These are phyloP conservation scores for Hypoxylon sp. DNA, from an alignment of 2,329 filamentous ascomycete species.

Conservation along the genomic window DNA sequence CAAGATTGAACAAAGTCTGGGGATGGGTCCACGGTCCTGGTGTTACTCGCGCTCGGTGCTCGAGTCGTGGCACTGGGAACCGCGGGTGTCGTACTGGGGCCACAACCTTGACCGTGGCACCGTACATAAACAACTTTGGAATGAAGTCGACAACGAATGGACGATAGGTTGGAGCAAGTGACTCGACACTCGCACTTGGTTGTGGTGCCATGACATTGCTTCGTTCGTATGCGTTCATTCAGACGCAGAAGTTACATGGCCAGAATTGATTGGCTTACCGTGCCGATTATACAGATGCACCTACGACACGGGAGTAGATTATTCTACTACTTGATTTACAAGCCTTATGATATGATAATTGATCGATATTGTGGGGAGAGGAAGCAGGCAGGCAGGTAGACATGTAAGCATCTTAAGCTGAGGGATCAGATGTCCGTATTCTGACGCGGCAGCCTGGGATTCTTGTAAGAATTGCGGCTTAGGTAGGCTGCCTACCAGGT, in stretches of 20 bases:
- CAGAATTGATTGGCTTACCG: slow-evolving; percentile 34
- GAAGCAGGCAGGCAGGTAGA: slow-evolving; percentile 18
- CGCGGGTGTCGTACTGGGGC: slow-evolving; percentile 35
- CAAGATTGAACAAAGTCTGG: slow-evolving; percentile 44
- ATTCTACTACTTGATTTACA: slow-evolving; percentile 23
- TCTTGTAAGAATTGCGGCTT: slow-evolving; percentile 36
- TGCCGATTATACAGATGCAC: slow-evolving; percentile 32
- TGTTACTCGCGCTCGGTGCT: slow-evolving; percentile 33
- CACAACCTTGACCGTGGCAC: slow-evolving; percentile 30
- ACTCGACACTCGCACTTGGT: slow-evolving; percentile 26
- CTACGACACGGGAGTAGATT: slow-evolving; percentile 21
- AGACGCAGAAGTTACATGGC: slow-evolving; percentile 44
- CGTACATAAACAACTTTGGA: slow-evolving; percentile 19
- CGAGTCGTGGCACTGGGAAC: slow-evolving; percentile 38
- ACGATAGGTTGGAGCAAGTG: slow-evolving; percentile 16
- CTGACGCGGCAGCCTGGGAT: slow-evolving; percentile 10
- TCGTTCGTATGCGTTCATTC: slow-evolving; percentile 31
- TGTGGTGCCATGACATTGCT: slow-evolving; percentile 41
- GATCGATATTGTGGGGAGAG: slow-evolving; percentile 22
- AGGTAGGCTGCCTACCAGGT: slow-evolving; percentile 29
- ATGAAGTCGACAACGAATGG: slow-evolving; percentile 36
- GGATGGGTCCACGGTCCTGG: slow-evolving; percentile 33
- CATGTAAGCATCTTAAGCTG: slow-evolving; percentile 21
- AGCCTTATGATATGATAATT: slow-evolving; percentile 24
- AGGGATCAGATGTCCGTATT: slow-evolving; percentile 28